These are phyloP conservation scores for Hemileia vastatrix DNA, from an alignment of 1,284 basidiomycete species.

Conservation along the genomic window DNA sequence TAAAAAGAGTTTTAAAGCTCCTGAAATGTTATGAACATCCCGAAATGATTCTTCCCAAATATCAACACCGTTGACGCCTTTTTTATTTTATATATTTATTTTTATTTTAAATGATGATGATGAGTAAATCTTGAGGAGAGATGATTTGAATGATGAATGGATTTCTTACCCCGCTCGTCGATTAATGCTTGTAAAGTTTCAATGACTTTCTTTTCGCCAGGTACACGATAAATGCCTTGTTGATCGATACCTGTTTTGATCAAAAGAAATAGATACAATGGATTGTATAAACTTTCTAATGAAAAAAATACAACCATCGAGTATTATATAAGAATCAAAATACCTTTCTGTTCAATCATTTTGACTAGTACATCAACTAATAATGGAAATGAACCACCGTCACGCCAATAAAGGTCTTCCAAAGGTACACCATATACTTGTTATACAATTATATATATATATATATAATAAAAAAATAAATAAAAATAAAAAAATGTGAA, in stretches of 20 bases:
- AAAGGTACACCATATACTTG: slow-evolving; percentile 17
- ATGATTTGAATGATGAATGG: too few relatives aligned
- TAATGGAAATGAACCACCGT: slow-evolving; percentile 11
- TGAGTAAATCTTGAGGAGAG: too few relatives aligned
- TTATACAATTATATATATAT: too few relatives aligned
- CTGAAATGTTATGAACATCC: slow-evolving; percentile 20
- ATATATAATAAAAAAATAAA: neutral
- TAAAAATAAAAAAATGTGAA: neutral
- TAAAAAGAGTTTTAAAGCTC: slow-evolving; percentile 15
- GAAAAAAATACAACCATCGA: neutral
- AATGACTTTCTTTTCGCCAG: slow-evolving; percentile 18
- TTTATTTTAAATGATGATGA: too few relatives aligned
- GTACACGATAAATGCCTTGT: slow-evolving; percentile 19
- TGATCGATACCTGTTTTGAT: slow-evolving; percentile 9
- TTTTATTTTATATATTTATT: too few relatives aligned
- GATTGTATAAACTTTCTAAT: neutral
- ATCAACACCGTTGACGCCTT: slow-evolving; percentile 13
- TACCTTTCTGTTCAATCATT: slow-evolving; percentile 20
- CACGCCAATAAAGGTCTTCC: slow-evolving; percentile 18
- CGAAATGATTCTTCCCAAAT: slow-evolving; percentile 13
- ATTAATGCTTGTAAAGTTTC: slow-evolving; percentile 18
- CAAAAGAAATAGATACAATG: neutral
- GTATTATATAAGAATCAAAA: neutral
- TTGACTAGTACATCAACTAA: slow-evolving; percentile 14
- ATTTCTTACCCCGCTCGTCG: slow-evolving; percentile 10